Evolutionary conservation across 306 rosid species (phyloP).

Genomic region (Cucumis melo): DNA sequence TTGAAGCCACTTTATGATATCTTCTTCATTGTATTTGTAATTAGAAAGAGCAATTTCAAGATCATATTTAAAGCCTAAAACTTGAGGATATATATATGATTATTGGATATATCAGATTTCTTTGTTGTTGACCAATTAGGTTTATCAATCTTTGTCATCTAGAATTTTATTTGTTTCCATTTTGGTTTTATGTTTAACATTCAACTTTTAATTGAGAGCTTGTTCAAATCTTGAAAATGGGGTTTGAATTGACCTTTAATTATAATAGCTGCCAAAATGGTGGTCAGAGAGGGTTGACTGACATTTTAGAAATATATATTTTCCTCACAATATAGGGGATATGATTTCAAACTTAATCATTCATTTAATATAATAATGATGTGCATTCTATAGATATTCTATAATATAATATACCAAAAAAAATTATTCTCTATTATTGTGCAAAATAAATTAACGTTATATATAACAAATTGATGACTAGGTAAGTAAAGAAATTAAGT

Average conservation of each 20-base stretch:
- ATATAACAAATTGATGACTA: too few relatives aligned
- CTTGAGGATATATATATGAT: not conserved
- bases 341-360: too few relatives aligned
- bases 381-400: too few relatives aligned
- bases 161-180: not conserved
- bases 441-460: too few relatives aligned
- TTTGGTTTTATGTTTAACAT: not conserved
- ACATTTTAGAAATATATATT: too few relatives aligned
- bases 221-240: not conserved
- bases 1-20: not conserved
- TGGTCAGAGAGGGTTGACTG: not conserved
- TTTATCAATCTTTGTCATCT: not conserved
- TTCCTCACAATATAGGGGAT: too few relatives aligned
- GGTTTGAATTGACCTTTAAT: not conserved
- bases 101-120: too few relatives aligned
- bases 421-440: too few relatives aligned
- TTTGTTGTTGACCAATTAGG: too few relatives aligned
- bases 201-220: not conserved
- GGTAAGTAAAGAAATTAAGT: too few relatives aligned
- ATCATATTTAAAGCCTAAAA: not conserved
- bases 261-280: not conserved
- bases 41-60: not conserved
- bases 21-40: not conserved
- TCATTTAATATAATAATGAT: too few relatives aligned
- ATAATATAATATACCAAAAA: too few relatives aligned